phyloP scores from a whole-genome alignment of 2,329 filamentous ascomycete genomes.

The Sporothrix pallida region DNA sequence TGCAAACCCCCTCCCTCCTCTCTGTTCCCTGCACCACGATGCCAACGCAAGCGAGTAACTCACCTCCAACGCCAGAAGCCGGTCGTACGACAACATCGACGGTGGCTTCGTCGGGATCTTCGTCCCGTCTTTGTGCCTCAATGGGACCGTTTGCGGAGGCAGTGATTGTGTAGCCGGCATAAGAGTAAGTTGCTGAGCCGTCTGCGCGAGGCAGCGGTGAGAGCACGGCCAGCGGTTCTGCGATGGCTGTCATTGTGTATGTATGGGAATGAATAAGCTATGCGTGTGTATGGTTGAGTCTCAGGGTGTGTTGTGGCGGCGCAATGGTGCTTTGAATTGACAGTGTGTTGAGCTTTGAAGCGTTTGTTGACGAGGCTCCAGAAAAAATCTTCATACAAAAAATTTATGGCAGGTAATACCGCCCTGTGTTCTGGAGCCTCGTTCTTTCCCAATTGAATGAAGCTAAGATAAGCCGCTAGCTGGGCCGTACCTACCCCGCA shows the following conservation, averaged over 20 bases:
- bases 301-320: not conserved
- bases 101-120: constrained; percentile 87
- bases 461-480: constrained; percentile 9
- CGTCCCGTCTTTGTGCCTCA: constrained; percentile 85
- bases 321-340: not conserved
- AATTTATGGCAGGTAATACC: constrained; percentile 28
- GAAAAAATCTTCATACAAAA: constrained; percentile 16
- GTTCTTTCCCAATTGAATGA: not conserved
- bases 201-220: constrained; percentile 72
- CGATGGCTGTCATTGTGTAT: constrained; percentile 52
- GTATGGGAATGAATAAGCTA: not conserved
- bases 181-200: constrained; percentile 78
- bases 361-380: constrained; percentile 1
- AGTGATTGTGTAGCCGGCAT: constrained; percentile 78
- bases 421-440: constrained; percentile 12
- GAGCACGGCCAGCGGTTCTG: constrained; percentile 59
- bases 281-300: not conserved
- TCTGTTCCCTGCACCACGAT: not conserved
- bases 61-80: constrained; percentile 80
- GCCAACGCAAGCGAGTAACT: constrained; percentile 40
- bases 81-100: constrained; percentile 91
- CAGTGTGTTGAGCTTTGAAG: not conserved
- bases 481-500: constrained; percentile 8
- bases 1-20: not conserved
- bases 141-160: constrained; percentile 91